Evolutionary conservation across 139 green algal genomes (phyloP), one percentile per base, ranked within the genome.

Genomic region (Coelastrella sp.): DNA sequence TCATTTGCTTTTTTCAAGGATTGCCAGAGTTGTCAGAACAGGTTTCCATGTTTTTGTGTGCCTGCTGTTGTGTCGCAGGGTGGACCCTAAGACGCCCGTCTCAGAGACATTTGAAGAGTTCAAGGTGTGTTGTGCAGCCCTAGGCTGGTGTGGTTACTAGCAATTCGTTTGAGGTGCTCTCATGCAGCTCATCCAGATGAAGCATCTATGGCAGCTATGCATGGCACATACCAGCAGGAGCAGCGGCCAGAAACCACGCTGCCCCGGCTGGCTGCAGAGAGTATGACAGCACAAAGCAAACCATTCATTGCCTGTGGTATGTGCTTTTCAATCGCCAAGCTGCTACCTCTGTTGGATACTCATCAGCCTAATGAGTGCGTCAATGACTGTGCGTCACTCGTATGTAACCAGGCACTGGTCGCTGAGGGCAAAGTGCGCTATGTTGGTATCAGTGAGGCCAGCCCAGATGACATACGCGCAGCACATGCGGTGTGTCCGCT

Each of bases 391-490:
- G 32, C 32, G 13, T 16, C 17, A n/a, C 23, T 16, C 23, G 19
- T 19, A 11, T 58, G 22, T 8, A 59, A 13, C 7, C 74, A 95
- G 92, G 75, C 77, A 73, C 88, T 97, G 71, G 90, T 96, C 23
- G 73, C 92, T 47, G 94, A 96, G 86, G 96, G 96, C 80, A 98
- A 97, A 92, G 90, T 97, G 47, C 94, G 92, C 87, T 94, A 97
- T 91, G 91, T 98, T 16, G 96, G 96, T 2, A 64, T 98, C 16
- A 95, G 88, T 22, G 96, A 98, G 94, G 93, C 94, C n/a, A 79
- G 56, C 8, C 56, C 95, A 0, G 90, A 90, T 4, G 92, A 96
- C 84, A 92, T 98, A 16, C 92, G 96, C 3, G 88, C 82, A 78
- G 96, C 96, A 19, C 94, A 97, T 82, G 91, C 92, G 0, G 90